These are phyloP conservation scores for Hericium alpestre DNA, from an alignment of 768 basidiomycete genomes.

Conservation along the genomic window DNA sequence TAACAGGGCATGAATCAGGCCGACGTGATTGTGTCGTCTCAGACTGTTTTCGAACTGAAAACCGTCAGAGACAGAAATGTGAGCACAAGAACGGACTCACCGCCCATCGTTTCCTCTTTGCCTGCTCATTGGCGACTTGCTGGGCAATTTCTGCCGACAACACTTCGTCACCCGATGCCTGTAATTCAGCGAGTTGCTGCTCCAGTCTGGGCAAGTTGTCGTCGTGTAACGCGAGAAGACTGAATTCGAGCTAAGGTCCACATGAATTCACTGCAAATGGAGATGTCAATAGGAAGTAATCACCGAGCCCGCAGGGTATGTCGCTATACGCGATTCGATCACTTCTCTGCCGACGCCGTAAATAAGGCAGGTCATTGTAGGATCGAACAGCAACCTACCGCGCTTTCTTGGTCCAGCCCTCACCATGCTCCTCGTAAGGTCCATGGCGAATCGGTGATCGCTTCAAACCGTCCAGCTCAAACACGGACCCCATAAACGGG, in stretches of 20 bases:
- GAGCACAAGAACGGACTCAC: conserved; percentile 32
- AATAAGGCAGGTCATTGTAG: conserved; percentile 13
- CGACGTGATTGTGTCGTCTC: conserved; percentile 79
- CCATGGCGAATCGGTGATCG: conserved; percentile 72
- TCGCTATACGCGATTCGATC: conserved; percentile 80
- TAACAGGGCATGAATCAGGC: conserved; percentile 67
- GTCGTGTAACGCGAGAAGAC: conserved; percentile 76
- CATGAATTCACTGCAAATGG: neutral
- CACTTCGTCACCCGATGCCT: conserved; percentile 22
- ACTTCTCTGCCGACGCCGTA: conserved; percentile 42
- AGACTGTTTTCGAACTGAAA: conserved; percentile 78
- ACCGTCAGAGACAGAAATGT: neutral
- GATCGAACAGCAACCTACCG: conserved; percentile 33
- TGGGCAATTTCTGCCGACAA: conserved; percentile 41
- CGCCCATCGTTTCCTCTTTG: conserved; percentile 73
- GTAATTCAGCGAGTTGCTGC: conserved; percentile 41
- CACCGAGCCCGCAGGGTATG: conserved; percentile 84
- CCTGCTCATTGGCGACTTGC: conserved; percentile 54
- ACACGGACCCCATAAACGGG: conserved; percentile 72
- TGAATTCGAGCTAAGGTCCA: conserved; percentile 69
- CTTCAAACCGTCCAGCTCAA: conserved; percentile 91
- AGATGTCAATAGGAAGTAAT: conserved; percentile 20
- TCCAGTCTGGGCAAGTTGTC: conserved; percentile 68
- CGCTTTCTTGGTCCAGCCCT: conserved; percentile 79
- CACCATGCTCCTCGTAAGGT: conserved; percentile 49